Conservation (phyloP, 2,329 filamentous ascomycete species). For the Aspergillus sp. region DNA sequence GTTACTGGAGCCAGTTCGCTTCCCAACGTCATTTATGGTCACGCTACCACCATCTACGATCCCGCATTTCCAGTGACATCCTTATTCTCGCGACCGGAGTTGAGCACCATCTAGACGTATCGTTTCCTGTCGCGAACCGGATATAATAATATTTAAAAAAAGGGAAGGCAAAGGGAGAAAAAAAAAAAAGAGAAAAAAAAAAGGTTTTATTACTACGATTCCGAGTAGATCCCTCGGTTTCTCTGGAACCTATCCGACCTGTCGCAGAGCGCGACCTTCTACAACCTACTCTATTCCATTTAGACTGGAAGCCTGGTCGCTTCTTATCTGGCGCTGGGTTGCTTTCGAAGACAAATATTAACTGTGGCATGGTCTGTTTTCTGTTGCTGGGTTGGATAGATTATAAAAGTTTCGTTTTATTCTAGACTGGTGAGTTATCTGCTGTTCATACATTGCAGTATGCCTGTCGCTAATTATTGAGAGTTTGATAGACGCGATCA, state of each 20-base stretch:
- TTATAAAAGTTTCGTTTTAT: constrained; percentile 22
- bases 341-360: constrained; percentile 15
- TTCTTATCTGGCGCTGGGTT: constrained; percentile 19
- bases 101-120: constrained; percentile 16
- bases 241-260: constrained; percentile 10
- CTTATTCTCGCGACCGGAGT: constrained; percentile 12
- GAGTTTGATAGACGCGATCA: constrained; percentile 28
- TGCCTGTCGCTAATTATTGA: constrained; percentile 12
- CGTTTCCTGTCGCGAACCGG: constrained; percentile 8
- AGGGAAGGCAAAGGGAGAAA: constrained; percentile 9
- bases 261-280: constrained; percentile 18
- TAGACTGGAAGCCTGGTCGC: constrained; percentile 31
- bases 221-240: constrained; percentile 11
- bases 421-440: constrained; percentile 35
- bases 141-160: constrained; percentile 16
- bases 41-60: constrained; percentile 31
- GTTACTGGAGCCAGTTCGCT: constrained; percentile 26
- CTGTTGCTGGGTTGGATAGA: constrained; percentile 27
- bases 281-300: constrained; percentile 5
- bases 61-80: constrained; percentile 15
- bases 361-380: constrained; percentile 27
- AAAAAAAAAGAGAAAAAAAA: constrained; percentile 9
- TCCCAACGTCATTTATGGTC: constrained; percentile 34
- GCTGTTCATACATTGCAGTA: constrained; percentile 5
- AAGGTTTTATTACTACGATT: constrained; percentile 7